Percentiles rank a stretch among this genome's conserved stretches.
These are phyloP conservation scores for Aspergillus sp. DNA, from an alignment of 2,329 filamentous ascomycete genomes.

Conservation along the genomic window DNA sequence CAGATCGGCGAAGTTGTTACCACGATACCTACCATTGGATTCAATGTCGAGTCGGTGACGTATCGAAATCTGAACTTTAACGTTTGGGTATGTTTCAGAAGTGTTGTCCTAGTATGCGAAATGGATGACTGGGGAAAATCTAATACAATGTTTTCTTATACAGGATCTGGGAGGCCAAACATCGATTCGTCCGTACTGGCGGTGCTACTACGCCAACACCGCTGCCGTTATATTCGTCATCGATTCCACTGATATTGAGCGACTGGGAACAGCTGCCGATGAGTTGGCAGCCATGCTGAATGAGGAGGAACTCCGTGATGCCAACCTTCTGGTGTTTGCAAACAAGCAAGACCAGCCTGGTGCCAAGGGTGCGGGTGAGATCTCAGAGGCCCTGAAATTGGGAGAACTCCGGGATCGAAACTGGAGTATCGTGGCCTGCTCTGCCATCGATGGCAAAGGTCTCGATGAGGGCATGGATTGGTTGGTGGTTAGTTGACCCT, in stretches of 20 bases:
- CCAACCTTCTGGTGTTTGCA: conserved; percentile 87
- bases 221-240: conserved; percentile 98
- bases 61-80: conserved; percentile 99
- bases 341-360: conserved; percentile 99
- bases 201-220: conserved; percentile 98
- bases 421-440: conserved; percentile 98
- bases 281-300: conserved; percentile 93
- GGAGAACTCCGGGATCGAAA: conserved; percentile 92
- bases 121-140: background rate
- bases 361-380: conserved; percentile 92
- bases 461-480: conserved; percentile 99
- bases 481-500: conserved; percentile 66
- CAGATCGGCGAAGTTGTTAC: conserved; percentile 98
- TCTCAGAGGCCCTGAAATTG: conserved; percentile 85
- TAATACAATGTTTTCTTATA: conserved; percentile 2
- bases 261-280: conserved; percentile 85
- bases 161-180: conserved; percentile 95
- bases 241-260: conserved; percentile 95
- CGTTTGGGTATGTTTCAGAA: conserved; percentile 69
- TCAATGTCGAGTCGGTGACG: conserved; percentile 97
- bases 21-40: conserved; percentile 97
- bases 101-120: background rate
- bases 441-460: conserved; percentile 89
- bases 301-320: conserved; percentile 93
- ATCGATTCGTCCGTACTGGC: conserved; percentile 97